These are phyloP conservation scores for Acanthamoeba sp. DNA, from an alignment of 208 protist genomes.

Conservation along the genomic window DNA sequence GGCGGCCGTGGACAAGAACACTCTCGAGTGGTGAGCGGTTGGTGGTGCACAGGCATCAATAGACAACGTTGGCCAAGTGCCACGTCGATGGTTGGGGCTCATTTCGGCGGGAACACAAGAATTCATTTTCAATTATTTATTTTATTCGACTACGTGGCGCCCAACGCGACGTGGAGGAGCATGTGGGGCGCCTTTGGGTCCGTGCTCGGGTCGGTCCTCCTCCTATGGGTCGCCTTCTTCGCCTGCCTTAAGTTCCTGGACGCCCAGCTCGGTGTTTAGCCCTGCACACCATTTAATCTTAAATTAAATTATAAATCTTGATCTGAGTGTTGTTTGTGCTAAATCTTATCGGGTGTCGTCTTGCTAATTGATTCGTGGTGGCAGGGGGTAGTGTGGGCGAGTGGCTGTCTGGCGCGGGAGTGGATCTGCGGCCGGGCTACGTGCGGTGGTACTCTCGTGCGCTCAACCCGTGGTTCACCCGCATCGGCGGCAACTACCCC, in stretches of 20 bases:
- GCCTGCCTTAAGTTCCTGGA: conserved; percentile 17
- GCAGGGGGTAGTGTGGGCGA: not conserved
- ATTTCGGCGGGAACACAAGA: no score
- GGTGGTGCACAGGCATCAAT: no score
- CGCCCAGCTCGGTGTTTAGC: not conserved
- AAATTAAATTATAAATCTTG: not conserved
- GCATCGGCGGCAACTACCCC: not conserved
- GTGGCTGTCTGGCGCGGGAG: not conserved
- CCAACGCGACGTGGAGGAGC: not conserved
- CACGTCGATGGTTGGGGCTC: no score
- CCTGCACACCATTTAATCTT: not conserved
- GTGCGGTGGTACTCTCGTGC: conserved; percentile 9
- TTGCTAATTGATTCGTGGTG: not conserved
- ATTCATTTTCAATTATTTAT: no score
- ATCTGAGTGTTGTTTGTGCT: not conserved
- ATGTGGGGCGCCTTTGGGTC: conserved; percentile 22
- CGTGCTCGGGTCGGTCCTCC: not conserved
- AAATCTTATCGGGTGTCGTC: not conserved
- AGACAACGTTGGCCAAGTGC: no score
- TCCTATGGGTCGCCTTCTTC: conserved; percentile 23
- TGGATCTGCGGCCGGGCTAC: conserved; percentile 34
- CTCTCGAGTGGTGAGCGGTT: not conserved
- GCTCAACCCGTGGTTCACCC: conserved; percentile 36
- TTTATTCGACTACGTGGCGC: no score
- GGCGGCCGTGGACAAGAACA: conserved; percentile 9